A percentile compares a stretch with the other conserved stretches of the same genome.
These are phyloP conservation scores for Porpolomopsis calyptriformis DNA, from an alignment of 768 basidiomycete genomes.

Conservation along the genomic window DNA sequence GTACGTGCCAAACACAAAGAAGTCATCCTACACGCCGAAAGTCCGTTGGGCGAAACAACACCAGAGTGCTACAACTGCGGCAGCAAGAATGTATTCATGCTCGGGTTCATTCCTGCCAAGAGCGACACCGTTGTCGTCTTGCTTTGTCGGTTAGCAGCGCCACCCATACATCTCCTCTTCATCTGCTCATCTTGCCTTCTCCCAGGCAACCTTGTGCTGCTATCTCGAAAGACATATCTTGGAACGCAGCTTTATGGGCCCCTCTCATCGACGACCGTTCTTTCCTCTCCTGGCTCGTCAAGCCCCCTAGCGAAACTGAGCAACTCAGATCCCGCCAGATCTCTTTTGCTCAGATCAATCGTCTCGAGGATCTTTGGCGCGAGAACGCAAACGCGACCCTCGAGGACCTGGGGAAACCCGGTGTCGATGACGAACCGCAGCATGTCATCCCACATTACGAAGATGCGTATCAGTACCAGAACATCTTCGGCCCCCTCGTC, in stretches of 20 bases:
- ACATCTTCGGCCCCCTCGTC: conserved; percentile 97
- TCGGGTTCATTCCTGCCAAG: conserved; percentile 98
- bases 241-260: conserved; percentile 97
- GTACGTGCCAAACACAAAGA: conserved; percentile 99
- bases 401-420: conserved; percentile 94
- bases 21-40: conserved; percentile 91
- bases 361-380: conserved; percentile 95
- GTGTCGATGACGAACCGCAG: conserved; percentile 96
- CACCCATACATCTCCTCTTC: conserved; percentile 24
- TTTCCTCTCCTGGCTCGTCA: conserved; percentile 98
- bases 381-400: conserved; percentile 91
- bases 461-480: conserved; percentile 99
- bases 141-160: conserved; percentile 76
- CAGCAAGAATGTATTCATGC: conserved; percentile 98
- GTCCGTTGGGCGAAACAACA: conserved; percentile 91
- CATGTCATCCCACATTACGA: conserved; percentile 85
- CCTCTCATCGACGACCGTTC: conserved; percentile 97
- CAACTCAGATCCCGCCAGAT: conserved; percentile 95
- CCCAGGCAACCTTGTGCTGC: conserved; percentile 93
- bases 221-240: conserved; percentile 94
- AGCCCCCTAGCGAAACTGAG: conserved; percentile 92
- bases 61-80: conserved; percentile 99
- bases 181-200: conserved; percentile 4
- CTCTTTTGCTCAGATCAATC: conserved; percentile 93
- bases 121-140: conserved; percentile 97